phyloP scores from a whole-genome alignment of 768 basidiomycete genomes.

The Tremella mesenterica region DNA sequence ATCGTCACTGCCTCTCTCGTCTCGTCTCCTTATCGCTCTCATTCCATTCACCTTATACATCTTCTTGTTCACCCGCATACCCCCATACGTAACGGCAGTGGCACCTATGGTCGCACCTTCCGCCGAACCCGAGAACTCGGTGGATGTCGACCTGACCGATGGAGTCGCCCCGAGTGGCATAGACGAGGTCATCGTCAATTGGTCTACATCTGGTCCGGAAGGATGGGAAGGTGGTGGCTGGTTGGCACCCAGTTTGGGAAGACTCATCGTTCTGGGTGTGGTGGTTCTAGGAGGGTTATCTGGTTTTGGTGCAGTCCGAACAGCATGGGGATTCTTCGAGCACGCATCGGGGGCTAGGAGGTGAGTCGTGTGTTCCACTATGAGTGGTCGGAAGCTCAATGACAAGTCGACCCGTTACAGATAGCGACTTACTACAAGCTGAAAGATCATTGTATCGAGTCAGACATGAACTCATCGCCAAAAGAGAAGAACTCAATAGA shows the following conservation, averaged over 20 bases:
- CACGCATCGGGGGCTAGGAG: conserved; percentile 16
- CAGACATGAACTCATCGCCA: conserved; percentile 34
- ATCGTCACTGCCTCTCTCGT: conserved; percentile 21
- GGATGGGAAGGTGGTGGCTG: conserved; percentile 35
- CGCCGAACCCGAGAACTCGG: conserved; percentile 9
- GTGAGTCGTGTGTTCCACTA: conserved; percentile 7
- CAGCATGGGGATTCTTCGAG: conserved; percentile 40
- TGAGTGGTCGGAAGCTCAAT: background rate
- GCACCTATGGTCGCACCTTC: conserved; percentile 8
- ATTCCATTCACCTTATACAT: conserved; percentile 41
- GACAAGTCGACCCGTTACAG: conserved; percentile 23
- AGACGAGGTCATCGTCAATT: conserved; percentile 18
- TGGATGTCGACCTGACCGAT: background rate
- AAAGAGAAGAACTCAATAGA: conserved; percentile 25
- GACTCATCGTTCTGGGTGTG: conserved; percentile 39
- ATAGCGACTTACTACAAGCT: conserved; percentile 35
- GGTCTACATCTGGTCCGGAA: conserved; percentile 23
- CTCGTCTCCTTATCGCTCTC: conserved; percentile 35
- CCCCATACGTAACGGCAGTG: conserved; percentile 39
- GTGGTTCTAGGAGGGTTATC: conserved; percentile 33
- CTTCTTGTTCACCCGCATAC: conserved; percentile 42
- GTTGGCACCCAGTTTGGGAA: conserved; percentile 38
- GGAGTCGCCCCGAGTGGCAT: conserved; percentile 1
- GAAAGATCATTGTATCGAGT: conserved; percentile 40
- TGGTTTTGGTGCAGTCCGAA: conserved; percentile 41